These are phyloP conservation scores for Xylaria polymorpha DNA, from an alignment of 2,329 filamentous ascomycete species.

Conservation along the genomic window DNA sequence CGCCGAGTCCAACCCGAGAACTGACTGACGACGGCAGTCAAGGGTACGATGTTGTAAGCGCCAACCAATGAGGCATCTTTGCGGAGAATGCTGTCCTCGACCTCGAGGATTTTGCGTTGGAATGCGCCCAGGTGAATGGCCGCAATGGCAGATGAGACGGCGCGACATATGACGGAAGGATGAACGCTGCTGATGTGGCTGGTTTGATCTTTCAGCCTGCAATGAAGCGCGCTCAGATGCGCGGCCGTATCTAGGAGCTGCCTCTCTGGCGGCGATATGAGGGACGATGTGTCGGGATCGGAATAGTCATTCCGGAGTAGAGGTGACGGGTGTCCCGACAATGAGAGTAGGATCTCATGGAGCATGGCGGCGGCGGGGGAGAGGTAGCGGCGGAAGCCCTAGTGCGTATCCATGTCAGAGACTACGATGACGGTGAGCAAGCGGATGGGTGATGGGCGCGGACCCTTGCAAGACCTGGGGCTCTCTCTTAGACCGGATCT, in stretches of 20 bases:
- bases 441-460: slow-evolving; percentile 10
- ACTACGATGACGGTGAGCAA: neutral
- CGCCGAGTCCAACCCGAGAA: slow-evolving; percentile 88
- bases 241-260: slow-evolving; percentile 82
- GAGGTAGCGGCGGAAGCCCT: slow-evolving; percentile 29
- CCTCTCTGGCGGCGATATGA: slow-evolving; percentile 81
- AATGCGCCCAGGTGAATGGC: slow-evolving; percentile 82
- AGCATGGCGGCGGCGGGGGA: slow-evolving; percentile 72
- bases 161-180: slow-evolving; percentile 84
- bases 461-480: slow-evolving; percentile 46
- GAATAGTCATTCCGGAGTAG: slow-evolving; percentile 72
- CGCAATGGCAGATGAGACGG: slow-evolving; percentile 82
- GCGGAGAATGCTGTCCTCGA: slow-evolving; percentile 81
- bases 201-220: slow-evolving; percentile 75
- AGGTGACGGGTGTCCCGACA: slow-evolving; percentile 92
- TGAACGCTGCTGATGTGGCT: slow-evolving; percentile 76
- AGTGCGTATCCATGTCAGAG: slow-evolving; percentile 32
- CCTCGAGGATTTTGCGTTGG: slow-evolving; percentile 83
- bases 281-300: slow-evolving; percentile 58
- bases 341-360: slow-evolving; percentile 96
- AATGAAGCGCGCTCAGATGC: slow-evolving; percentile 81
- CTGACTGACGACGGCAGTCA: slow-evolving; percentile 84
- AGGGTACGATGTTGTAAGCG: slow-evolving; percentile 90
- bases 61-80: slow-evolving; percentile 85
- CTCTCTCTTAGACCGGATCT: slow-evolving; percentile 52